Percentiles rank a stretch among this genome's conserved stretches.
Evolutionary conservation across 352 stramenopile genomes (phyloP).

Genomic region (Phytophthora europaea): DNA sequence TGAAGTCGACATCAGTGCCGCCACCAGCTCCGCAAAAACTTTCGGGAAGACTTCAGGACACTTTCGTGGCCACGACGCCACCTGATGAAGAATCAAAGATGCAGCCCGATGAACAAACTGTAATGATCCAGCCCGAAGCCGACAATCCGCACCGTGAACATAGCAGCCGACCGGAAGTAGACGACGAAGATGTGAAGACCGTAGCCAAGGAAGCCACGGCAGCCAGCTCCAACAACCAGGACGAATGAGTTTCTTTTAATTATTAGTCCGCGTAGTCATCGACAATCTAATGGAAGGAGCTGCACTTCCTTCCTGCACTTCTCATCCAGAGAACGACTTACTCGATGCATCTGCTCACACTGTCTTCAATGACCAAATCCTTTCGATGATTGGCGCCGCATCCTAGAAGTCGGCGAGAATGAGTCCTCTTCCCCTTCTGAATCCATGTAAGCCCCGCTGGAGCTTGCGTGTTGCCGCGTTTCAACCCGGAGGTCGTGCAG

Average conservation of each 20-base stretch:
- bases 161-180: constrained; percentile 35
- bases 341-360: neutral
- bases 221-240: constrained; percentile 36
- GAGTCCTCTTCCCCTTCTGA: constrained; percentile 39
- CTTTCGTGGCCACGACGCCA: constrained; percentile 28
- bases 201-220: constrained; percentile 27
- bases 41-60: constrained; percentile 2
- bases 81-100: constrained; percentile 25
- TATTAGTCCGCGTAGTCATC: constrained; percentile 34
- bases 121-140: neutral
- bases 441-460: constrained; percentile 40
- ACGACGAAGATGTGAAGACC: constrained; percentile 25
- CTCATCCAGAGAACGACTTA: neutral
- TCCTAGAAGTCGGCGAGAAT: constrained; percentile 39
- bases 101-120: constrained; percentile 5
- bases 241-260: constrained; percentile 46
- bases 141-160: constrained; percentile 10
- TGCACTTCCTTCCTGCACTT: constrained; percentile 2
- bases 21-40: constrained; percentile 22
- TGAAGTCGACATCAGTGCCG: constrained; percentile 23
- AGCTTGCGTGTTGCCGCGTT: constrained; percentile 28
- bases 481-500: constrained; percentile 20
- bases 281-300: constrained; percentile 30
- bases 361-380: constrained; percentile 18
- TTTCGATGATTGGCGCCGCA: constrained; percentile 42